These are phyloP conservation scores for Coniochaeta ligniaria DNA, from an alignment of 2,329 filamentous ascomycete species.

Conservation along the genomic window DNA sequence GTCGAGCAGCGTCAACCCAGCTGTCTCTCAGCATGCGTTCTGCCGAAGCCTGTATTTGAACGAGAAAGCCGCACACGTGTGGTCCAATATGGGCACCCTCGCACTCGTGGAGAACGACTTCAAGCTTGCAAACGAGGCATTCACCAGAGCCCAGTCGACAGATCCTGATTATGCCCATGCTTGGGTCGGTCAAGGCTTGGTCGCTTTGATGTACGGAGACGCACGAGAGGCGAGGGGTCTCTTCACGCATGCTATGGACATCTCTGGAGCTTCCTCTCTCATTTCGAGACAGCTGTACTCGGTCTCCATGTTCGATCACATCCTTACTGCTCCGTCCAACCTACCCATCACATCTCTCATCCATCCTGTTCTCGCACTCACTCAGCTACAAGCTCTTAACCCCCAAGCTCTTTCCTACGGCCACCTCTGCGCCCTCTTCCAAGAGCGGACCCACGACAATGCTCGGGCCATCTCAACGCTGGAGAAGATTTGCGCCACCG, in stretches of 20 bases:
- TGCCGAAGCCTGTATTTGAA: slow-evolving; percentile 89
- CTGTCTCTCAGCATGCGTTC: slow-evolving; percentile 88
- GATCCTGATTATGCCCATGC: slow-evolving; percentile 91
- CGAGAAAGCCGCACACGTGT: slow-evolving; percentile 74
- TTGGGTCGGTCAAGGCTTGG: slow-evolving; percentile 87
- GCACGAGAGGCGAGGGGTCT: slow-evolving; percentile 70
- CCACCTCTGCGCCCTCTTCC: slow-evolving; percentile 73
- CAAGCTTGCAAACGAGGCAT: slow-evolving; percentile 82
- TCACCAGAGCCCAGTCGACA: slow-evolving; percentile 83
- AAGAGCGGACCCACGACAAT: slow-evolving; percentile 71
- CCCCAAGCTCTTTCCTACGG: slow-evolving; percentile 65
- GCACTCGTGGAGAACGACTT: slow-evolving; percentile 79
- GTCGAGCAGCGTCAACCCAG: slow-evolving; percentile 77
- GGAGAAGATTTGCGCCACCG: slow-evolving; percentile 36
- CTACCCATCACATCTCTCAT: slow-evolving; percentile 58
- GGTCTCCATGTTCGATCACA: slow-evolving; percentile 73
- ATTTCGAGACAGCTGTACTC: slow-evolving; percentile 74
- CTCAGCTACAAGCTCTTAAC: slow-evolving; percentile 67
- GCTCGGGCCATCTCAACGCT: slow-evolving; percentile 55
- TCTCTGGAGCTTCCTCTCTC: slow-evolving; percentile 69
- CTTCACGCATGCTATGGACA: slow-evolving; percentile 92
- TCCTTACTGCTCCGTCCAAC: slow-evolving; percentile 50
- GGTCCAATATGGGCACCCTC: slow-evolving; percentile 86
- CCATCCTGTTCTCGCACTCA: slow-evolving; percentile 81
- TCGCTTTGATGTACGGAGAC: slow-evolving; percentile 73